Percentiles rank a stretch among this genome's conserved stretches.
These are phyloP conservation scores for Boletus tomentosulus DNA, from an alignment of 768 basidiomycete species.

Conservation along the genomic window DNA sequence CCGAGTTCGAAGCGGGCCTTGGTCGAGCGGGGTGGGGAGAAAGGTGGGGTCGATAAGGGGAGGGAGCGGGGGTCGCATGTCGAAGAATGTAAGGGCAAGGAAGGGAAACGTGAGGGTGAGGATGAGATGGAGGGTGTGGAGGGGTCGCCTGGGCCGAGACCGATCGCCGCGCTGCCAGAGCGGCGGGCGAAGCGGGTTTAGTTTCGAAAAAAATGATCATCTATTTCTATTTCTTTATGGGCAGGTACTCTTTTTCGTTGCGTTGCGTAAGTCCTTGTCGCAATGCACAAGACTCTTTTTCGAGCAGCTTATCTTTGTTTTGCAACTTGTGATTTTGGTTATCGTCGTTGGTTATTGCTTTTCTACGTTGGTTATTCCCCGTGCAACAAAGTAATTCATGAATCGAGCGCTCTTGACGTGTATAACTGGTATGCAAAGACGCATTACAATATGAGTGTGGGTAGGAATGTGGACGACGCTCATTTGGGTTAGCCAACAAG, in stretches of 20 bases:
- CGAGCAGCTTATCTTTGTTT: neutral
- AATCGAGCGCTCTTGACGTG: neutral
- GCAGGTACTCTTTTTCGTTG: slow-evolving; percentile 2
- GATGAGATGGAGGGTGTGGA: slow-evolving; percentile 15
- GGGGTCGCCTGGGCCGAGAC: slow-evolving; percentile 21
- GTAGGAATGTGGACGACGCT: neutral
- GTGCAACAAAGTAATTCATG: neutral
- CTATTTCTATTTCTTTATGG: neutral
- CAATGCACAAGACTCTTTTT: neutral
- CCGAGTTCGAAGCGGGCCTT: slow-evolving; percentile 49
- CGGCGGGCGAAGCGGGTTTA: slow-evolving; percentile 26
- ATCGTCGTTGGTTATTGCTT: neutral
- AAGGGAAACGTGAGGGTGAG: neutral
- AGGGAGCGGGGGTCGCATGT: neutral
- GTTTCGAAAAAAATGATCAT: neutral
- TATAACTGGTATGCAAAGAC: too few species aligned
- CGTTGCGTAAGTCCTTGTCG: neutral
- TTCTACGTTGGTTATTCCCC: neutral
- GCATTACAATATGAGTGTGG: neutral
- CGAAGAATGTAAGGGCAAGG: neutral
- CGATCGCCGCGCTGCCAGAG: slow-evolving; percentile 29
- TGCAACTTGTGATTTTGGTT: neutral
- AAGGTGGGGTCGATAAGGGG: slow-evolving; percentile 8
- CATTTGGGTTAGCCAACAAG: too few species aligned
- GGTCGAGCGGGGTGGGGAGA: slow-evolving; percentile 30